Evolutionary conservation across 371 early-diverging fungal genomes (phyloP), one percentile per base, ranked within the genome.

Genomic region (Mucor sp.): DNA sequence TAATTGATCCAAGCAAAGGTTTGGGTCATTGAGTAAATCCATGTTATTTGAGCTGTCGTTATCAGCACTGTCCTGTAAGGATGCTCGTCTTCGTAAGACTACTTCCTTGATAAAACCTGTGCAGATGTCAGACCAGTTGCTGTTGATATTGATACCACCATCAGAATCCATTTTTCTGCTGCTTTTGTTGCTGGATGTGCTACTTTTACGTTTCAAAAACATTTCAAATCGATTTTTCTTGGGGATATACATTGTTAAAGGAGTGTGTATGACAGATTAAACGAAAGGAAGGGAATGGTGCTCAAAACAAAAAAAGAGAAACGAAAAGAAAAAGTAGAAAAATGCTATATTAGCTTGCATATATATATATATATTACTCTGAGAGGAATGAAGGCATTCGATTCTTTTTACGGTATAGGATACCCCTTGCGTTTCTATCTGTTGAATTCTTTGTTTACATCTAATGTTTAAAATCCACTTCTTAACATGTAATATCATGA

Each of bases 101-200:
- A 71, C n/a, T 12, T 60, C 60, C 35, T 61, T 63, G 32, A 67
- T 64, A 35, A 67, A 63, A 9, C 57, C 64, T 48, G 67, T 17
- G 30, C 67, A 71, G 15, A 61, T 39, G 23, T 59, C 65, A 43
- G 72, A 64, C 72, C 72, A 71, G 21, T 65, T 57, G 33, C 57
- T 41, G 35, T 30, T 44, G 37, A 37, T 37, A 14, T 11, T 37
- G 37, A 37, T 37, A 37, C 37, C 37, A 14, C 37, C 37, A 23
- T 23, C 4, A 50, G n/a, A 4, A 19, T 50, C 50, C 4, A 23
- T 9, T 50, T 25, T 50, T 50, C 14, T 19, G 21, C 9, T 50
- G 50, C 50, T 14, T 25, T 23, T 25, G 21, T 25, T 50, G 50
- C 50, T 50, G 7, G 25, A 50, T 50, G 25, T 50, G 19, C 62